Conservation (phyloP, 768 basidiomycete species). For the Lanmaoa pseudosensibilis region DNA sequence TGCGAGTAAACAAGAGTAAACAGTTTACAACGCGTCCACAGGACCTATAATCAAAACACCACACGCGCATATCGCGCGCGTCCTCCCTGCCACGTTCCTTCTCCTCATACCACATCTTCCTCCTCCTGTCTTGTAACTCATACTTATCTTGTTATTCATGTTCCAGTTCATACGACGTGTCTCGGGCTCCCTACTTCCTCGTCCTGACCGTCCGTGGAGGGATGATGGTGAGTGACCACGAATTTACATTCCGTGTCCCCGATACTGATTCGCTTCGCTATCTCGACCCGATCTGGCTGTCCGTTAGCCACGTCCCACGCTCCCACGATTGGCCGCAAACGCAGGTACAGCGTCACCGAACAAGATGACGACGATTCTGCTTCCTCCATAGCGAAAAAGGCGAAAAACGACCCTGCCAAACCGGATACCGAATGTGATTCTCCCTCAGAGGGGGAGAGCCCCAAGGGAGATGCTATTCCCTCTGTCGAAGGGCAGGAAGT, state of each 20-base stretch:
- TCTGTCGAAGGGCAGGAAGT: slow-evolving; percentile 47
- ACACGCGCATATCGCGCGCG: slow-evolving; percentile 10
- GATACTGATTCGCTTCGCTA: slow-evolving; percentile 12
- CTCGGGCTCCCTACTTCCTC: slow-evolving; percentile 65
- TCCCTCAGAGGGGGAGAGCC: slow-evolving; percentile 16
- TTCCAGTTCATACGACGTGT: slow-evolving; percentile 72
- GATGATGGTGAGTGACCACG: slow-evolving; percentile 61
- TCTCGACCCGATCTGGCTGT: slow-evolving; percentile 6
- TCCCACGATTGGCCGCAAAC: slow-evolving; percentile 65
- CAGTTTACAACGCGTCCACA: slow-evolving; percentile 1
- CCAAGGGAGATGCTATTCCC: slow-evolving; percentile 8
- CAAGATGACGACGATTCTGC: slow-evolving; percentile 38
- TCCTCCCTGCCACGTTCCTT: slow-evolving; percentile 2
- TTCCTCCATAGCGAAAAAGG: slow-evolving; percentile 35
- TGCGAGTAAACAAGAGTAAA: slow-evolving; percentile 30
- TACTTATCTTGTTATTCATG: slow-evolving; percentile 35
- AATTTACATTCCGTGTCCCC: slow-evolving; percentile 3
- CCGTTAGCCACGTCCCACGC: slow-evolving; percentile 70
- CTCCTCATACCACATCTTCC: background rate
- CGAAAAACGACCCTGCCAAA: slow-evolving; percentile 26
- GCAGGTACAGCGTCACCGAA: slow-evolving; percentile 53
- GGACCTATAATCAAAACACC: background rate
- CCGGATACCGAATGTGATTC: slow-evolving; percentile 29
- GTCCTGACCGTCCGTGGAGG: slow-evolving; percentile 73
- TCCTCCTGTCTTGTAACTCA: background rate